Percentiles rank a stretch among this genome's conserved stretches.
These are phyloP conservation scores for Globisporangium parvum DNA, from an alignment of 352 stramenopile genomes.

Conservation along the genomic window DNA sequence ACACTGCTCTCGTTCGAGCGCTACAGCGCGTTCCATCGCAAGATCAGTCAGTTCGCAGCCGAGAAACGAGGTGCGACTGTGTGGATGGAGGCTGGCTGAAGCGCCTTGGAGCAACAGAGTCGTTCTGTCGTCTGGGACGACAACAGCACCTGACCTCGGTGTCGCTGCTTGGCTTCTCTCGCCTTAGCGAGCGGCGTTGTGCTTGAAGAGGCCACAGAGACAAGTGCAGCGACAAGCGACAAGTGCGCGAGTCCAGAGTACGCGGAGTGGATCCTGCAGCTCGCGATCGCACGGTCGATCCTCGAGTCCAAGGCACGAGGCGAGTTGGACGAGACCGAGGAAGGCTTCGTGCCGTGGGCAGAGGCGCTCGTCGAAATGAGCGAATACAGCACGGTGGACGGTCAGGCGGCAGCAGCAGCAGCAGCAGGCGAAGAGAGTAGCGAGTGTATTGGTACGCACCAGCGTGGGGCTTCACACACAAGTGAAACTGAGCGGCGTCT, in stretches of 20 bases:
- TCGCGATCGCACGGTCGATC: constrained; percentile 61
- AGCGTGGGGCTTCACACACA: no score
- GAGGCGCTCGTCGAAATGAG: constrained; percentile 55
- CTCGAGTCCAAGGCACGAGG: constrained; percentile 53
- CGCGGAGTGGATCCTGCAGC: constrained; percentile 59
- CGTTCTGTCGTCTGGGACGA: no score
- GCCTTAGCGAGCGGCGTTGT: constrained; percentile 3
- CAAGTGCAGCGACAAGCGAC: background rate
- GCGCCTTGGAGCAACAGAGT: no score
- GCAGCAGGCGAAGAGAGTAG: background rate
- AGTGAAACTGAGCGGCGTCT: no score
- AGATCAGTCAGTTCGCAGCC: constrained; percentile 47
- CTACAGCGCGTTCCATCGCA: constrained; percentile 49
- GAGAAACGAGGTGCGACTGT: constrained; percentile 26
- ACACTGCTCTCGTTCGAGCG: constrained; percentile 69
- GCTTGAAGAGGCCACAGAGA: background rate
- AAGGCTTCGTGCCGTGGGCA: constrained; percentile 54
- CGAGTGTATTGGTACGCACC: no score
- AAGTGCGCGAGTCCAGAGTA: constrained; percentile 13
- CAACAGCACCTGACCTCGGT: background rate
- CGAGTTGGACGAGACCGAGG: constrained; percentile 45
- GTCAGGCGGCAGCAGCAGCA: constrained; percentile 1
- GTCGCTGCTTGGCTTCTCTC: background rate
- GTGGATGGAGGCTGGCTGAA: no score
- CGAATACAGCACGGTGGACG: constrained; percentile 4